Conservation (phyloP, 345 rosid genomes). For the Lenwebbia sp. region DNA sequence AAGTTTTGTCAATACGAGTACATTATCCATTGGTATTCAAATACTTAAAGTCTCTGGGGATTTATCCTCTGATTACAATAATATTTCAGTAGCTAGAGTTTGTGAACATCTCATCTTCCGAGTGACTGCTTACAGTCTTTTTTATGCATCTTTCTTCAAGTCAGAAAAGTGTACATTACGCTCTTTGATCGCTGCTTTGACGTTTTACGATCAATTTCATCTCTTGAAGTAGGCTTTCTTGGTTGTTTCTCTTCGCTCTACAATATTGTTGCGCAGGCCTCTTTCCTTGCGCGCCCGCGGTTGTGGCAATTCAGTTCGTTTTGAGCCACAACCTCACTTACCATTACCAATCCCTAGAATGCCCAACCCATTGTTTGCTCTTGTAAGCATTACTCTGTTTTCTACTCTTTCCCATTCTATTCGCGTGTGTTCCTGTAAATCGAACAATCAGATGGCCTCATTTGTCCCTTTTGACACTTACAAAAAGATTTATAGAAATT, state of each 20-base stretch:
- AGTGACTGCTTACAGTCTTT: background rate
- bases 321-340: background rate
- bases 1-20: background rate
- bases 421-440: background rate
- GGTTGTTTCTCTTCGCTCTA: background rate
- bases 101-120: background rate
- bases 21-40: background rate
- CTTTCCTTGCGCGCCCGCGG: background rate
- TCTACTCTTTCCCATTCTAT: background rate
- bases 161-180: background rate
- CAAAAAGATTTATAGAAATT: background rate
- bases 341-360: background rate
- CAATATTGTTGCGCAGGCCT: background rate
- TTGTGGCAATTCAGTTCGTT: background rate
- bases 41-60: background rate
- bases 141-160: background rate
- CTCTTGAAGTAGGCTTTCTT: background rate
- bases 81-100: background rate
- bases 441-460: background rate
- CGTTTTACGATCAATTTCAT: background rate
- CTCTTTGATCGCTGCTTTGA: background rate
- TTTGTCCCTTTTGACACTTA: background rate
- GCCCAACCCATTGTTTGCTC: background rate
- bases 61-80: background rate
- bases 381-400: background rate